Evolutionary conservation across 2,329 filamentous ascomycete species (phyloP), one percentile per base, ranked within the genome.

Genomic region (Penicillium freii): DNA sequence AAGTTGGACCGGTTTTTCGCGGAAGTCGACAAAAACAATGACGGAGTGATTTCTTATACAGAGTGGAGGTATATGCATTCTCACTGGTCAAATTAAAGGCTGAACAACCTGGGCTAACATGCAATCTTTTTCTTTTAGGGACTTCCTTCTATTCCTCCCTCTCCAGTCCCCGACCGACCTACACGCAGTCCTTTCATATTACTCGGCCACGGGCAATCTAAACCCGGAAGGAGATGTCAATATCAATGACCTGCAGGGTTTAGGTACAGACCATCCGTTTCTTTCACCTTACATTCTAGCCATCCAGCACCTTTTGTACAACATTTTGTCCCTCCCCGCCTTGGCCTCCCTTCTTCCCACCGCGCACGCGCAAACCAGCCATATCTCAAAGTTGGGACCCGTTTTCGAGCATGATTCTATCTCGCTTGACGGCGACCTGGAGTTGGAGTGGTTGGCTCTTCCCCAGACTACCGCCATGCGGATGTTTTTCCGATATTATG

Each of bases 171-270:
- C 71, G 34, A 71, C 72, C 55, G 88, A 89, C 63, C 83, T 99
- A 44, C 86, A 87, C 71, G 87, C 90, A 52, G 89, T 97, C 54
- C 81, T 97, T 67, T 92, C 91, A 51, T 97, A 95, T 77, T 99
- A 96, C 76, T 88, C 90, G 57, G 89, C 91, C 48, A 90, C 93
- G 66, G 87, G 95, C 71, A 92, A 90, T 75, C 82, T 99, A 73
- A 96, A 91, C 70, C 82, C 91, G 60, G 94, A 99, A 82, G 94
- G 94, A 75, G 94, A 97, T 79, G 94, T 94, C 66, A 83, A 90
- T 69, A 87, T 97, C 80, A 92, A 96, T 79, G 91, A 96, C 73
- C 84, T 96, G 71, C 86, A 96, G 82, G 90, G 92, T 79, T 82
- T 96, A 92, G 93, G 93, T 96, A 97, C 70, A 75, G 69, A 74